Evolutionary conservation across 192 early-diverging fungal genomes (phyloP).

Genomic region (Dimargaris xerosporica): DNA sequence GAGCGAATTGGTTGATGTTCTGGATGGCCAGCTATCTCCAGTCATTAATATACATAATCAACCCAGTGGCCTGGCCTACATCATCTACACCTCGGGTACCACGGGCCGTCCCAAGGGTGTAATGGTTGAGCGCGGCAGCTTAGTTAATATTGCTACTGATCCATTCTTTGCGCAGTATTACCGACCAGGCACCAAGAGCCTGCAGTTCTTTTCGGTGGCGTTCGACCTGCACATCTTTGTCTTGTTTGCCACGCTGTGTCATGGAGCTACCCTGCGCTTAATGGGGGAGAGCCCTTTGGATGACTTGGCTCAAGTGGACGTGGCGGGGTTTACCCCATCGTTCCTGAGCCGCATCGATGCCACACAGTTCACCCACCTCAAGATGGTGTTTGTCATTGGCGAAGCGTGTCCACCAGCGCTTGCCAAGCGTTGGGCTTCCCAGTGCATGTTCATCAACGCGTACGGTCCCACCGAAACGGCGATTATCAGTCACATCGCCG

Average conservation of each 20-base stretch:
- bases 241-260: not conserved
- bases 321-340: not conserved
- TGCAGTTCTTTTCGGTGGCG: not conserved
- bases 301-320: not conserved
- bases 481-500: not conserved
- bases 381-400: not conserved
- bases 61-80: not conserved
- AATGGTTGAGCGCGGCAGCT: not conserved
- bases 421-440: not conserved
- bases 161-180: not conserved
- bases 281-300: not conserved
- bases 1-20: not conserved
- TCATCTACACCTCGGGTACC: slow-evolving; percentile 10
- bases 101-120: slow-evolving; percentile 8
- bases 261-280: slow-evolving; percentile 1
- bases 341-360: not conserved
- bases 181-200: not conserved
- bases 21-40: not conserved
- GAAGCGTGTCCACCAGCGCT: not conserved
- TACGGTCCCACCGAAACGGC: slow-evolving; percentile 4
- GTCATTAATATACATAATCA: too few species aligned
- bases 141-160: not conserved
- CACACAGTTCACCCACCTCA: not conserved
- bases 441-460: not conserved
- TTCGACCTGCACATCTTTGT: not conserved